Percentiles rank a stretch among this genome's conserved stretches.
Conservation (phyloP, 202 grass and related monocot species). For the Digitaria exilis region DNA sequence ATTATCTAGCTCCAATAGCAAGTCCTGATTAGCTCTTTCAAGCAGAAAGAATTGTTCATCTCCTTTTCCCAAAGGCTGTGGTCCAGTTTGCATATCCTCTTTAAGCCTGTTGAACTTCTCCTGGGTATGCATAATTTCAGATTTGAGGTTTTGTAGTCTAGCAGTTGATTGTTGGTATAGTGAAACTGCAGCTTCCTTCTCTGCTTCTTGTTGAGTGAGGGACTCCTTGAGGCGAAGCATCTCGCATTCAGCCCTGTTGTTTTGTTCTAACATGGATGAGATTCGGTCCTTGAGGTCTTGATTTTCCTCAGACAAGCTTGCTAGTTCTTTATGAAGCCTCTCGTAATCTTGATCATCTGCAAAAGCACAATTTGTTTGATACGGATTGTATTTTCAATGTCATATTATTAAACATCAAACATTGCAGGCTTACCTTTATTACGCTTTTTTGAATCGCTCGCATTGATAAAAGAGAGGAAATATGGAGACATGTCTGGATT, state of each 20-base stretch:
- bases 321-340: constrained; percentile 67
- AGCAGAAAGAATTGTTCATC: constrained; percentile 37
- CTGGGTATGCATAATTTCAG: constrained; percentile 71
- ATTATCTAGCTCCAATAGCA: constrained; percentile 52
- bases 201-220: constrained; percentile 49
- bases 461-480: constrained; percentile 50
- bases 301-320: constrained; percentile 67
- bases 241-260: constrained; percentile 64
- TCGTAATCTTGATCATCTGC: constrained; percentile 61
- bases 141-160: constrained; percentile 65
- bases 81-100: constrained; percentile 70
- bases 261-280: constrained; percentile 51
- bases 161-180: constrained; percentile 62
- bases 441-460: constrained; percentile 42
- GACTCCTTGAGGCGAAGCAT: constrained; percentile 58
- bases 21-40: constrained; percentile 62
- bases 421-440: constrained; percentile 40
- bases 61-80: constrained; percentile 34
- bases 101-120: constrained; percentile 69
- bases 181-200: constrained; percentile 60
- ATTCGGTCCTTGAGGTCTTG: constrained; percentile 67
- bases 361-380: constrained; percentile 23
- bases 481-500: constrained; percentile 49
- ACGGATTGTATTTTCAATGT: constrained; percentile 27
- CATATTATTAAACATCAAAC: constrained; percentile 23